These are phyloP conservation scores for Butyriboletus loyo DNA, from an alignment of 768 basidiomycete species.

Conservation along the genomic window DNA sequence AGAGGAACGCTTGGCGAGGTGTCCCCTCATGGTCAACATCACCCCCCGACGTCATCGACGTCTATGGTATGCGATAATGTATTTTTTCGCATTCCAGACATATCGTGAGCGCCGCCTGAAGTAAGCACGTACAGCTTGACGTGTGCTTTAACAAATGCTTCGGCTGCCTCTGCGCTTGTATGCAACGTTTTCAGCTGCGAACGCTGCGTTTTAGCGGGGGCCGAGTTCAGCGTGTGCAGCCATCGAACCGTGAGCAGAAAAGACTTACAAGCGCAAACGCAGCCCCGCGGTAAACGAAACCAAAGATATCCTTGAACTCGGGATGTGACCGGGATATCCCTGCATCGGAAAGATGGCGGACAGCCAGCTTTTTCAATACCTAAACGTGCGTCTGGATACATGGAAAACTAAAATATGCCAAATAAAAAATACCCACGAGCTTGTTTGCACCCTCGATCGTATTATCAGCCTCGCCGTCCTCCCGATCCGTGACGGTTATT, in stretches of 20 bases:
- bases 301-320: constrained; percentile 41
- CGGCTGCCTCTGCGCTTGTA: constrained; percentile 26
- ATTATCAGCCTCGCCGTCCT: constrained; percentile 17
- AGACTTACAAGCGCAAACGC: constrained; percentile 39
- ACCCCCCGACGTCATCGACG: constrained; percentile 10
- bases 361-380: constrained; percentile 41
- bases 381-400: not conserved
- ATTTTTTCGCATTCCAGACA: not conserved
- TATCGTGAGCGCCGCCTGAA: not conserved
- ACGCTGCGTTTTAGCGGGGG: constrained; percentile 17
- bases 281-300: constrained; percentile 39
- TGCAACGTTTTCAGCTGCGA: constrained; percentile 27
- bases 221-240: not conserved
- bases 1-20: not conserved
- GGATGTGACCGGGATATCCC: constrained; percentile 36
- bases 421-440: constrained; percentile 40
- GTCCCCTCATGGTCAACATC: not conserved
- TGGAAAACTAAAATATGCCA: not conserved
- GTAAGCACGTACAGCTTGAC: constrained; percentile 33
- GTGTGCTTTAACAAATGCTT: constrained; percentile 36
- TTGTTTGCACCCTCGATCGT: constrained; percentile 59
- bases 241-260: not conserved
- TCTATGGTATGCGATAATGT: not conserved
- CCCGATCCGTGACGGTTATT: constrained; percentile 27
- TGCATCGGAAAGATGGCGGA: constrained; percentile 28